A percentile compares a stretch with the other conserved stretches of the same genome.
Conservation (phyloP, 1,139 yeast genomes). For the Keqinozyma sinolaborantium region DNA sequence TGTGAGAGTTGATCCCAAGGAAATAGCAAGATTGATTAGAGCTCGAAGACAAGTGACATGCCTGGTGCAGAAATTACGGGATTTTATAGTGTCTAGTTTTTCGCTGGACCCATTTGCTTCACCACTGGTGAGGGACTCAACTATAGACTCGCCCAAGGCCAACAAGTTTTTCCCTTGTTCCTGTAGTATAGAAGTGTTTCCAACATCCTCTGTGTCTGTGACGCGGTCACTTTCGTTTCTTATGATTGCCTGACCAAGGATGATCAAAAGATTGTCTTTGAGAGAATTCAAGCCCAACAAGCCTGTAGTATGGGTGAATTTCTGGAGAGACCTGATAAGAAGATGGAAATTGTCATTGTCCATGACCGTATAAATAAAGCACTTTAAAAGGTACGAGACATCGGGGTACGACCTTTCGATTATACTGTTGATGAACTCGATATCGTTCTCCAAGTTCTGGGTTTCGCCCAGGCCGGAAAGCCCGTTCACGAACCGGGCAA, state of each 20-base stretch:
- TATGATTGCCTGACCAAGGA: conserved; percentile 55
- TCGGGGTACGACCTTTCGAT: conserved; percentile 43
- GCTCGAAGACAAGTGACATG: conserved; percentile 80
- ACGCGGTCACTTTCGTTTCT: conserved; percentile 30
- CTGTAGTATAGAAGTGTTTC: conserved; percentile 11
- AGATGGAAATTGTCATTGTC: conserved; percentile 66
- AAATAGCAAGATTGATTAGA: conserved; percentile 66
- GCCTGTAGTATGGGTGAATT: conserved; percentile 79
- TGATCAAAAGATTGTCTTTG: conserved; percentile 56
- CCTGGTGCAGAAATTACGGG: conserved; percentile 54
- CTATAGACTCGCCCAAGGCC: conserved; percentile 59
- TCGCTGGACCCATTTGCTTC: conserved; percentile 4
- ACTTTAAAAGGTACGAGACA: conserved; percentile 44
- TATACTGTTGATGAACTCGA: conserved; percentile 36
- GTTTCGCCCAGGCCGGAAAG: conserved; percentile 27
- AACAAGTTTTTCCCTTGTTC: conserved; percentile 34
- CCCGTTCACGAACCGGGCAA: conserved; percentile 52
- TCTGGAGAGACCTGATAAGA: conserved; percentile 70
- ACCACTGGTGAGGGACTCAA: conserved; percentile 38
- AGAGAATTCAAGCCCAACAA: conserved; percentile 53
- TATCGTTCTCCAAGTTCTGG: conserved; percentile 27
- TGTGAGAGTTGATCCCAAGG: conserved; percentile 70
- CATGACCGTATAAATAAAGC: conserved; percentile 59
- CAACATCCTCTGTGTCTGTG: conserved; percentile 3
- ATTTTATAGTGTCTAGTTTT: conserved; percentile 3